Base-by-base conservation (phyloP, 2,329 filamentous ascomycete genomes). In the Claviceps citrina region DNA sequence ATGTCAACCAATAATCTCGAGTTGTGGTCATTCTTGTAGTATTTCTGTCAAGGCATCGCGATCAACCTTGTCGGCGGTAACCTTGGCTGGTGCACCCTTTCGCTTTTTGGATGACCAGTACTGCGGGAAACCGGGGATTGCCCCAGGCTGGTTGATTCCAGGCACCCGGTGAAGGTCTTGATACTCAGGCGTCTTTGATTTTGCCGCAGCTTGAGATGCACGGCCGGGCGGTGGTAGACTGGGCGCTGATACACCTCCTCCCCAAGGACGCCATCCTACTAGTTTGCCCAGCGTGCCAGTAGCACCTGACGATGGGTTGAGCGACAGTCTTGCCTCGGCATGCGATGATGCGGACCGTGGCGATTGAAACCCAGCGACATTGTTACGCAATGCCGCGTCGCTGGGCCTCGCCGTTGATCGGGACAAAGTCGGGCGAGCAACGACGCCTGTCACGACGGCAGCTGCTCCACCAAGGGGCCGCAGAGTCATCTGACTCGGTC, bases 81-180 rank as follows among this genome's bases (percentile, higher is more conserved):
- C 70, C 43, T 69, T 70, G 27, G 68, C 66, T 2, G 73, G 70
- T 1, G 72, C 62, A 27, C 57, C 65, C 56, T 60, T 71, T 52
- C 57, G 72, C 57, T 60, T 71, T 52, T 59, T 63, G 1, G 64
- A 59, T 2, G 64, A 61, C 57, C 67, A 65, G 47, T 70, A 74
- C 41, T 72, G 66, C 20, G 74, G 67, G 47, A 89, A 81, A 0
- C 84, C 83, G 0, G 81, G 74, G 32, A 91, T 79, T 0, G 75
- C 68, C 0, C 84, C 84, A 1, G 73, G 69, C 54, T 89, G 84
- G 51, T 91, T 91, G 53, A 91, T 84, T 0, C 84, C 84, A 1
- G 81, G 73, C 4, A 71, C 60, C 32, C 83, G 67, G 32, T 63
- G 64, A 26, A 61, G 39, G 9, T 62, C 58, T 41, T 55, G 55